Base-by-base conservation (phyloP, 495 filamentous ascomycete genomes). In the Hyaloscypha variabilis region DNA sequence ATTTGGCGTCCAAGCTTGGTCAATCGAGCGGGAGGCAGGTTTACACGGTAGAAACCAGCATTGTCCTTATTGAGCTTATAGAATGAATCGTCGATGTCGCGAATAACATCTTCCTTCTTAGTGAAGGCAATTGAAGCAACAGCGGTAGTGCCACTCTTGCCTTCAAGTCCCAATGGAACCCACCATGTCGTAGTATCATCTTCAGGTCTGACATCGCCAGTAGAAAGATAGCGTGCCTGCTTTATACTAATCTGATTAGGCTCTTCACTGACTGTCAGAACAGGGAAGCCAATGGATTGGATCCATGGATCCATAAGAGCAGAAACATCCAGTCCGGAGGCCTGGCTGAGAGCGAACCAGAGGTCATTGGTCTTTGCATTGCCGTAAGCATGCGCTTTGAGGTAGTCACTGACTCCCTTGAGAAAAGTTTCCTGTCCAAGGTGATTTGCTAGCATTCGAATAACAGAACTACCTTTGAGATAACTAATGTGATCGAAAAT, bases 401-500 rank as follows among this genome's bases (percentile, higher is more conserved):
- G 84, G 77, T 99, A 99, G 57, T 86, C 85, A 1, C 91, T 88
- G 52, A 99, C 92, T 50, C 95, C 95, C 67, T 88, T 83, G 42
- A 99, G 82, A 82, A 99, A 99, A 1, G 83, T 90, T 72, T 96
- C 84, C 42, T 88, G 86, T 17, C 92, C 92, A 29, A 99, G 88
- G 74, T 97, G 90, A 61, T 86, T 85, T 55, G 91, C 91, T 64
- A 99, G 77, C 95, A 97, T 97, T 69, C 95, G 88, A 73, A 99
- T 95, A 58, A 94, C 90, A 28, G 92, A 95, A 77, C 92, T 95
- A 52, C 95, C 95, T 77, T 99, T 99, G 53, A 93, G 82, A 74
- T 99, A 99, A 76, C 91, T 95, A 75, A 97, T 97, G 72, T 88
- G 85, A 76, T 97, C 94, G 74, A 97, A 97, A 65, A 97, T 95